Percentiles rank a stretch among this genome's conserved stretches.
Evolutionary conservation across 2,329 filamentous ascomycete species (phyloP).

Genomic region (Mariannaea elegans): DNA sequence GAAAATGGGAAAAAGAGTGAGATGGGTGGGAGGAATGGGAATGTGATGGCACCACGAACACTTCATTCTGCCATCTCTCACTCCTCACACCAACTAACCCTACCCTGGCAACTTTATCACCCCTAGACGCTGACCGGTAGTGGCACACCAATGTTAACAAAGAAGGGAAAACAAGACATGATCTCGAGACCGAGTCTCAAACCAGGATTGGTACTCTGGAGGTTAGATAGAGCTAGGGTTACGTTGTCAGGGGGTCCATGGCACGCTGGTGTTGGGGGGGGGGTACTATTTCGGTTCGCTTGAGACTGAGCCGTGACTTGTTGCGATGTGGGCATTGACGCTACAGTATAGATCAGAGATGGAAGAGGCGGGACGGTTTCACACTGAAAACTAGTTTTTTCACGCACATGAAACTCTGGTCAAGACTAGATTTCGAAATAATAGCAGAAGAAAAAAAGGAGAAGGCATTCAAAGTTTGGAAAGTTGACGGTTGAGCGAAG

Average conservation of each 20-base stretch:
- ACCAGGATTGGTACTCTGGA: constrained; percentile 35
- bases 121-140: too few relatives aligned
- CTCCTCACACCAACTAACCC: too few relatives aligned
- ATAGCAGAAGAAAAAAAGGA: too few relatives aligned
- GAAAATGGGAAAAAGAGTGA: constrained; percentile 6
- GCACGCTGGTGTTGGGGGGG: too few relatives aligned
- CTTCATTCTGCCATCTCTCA: too few relatives aligned
- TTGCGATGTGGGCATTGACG: not conserved
- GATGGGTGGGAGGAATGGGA: too few relatives aligned
- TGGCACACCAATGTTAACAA: too few relatives aligned
- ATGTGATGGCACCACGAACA: constrained; percentile 35
- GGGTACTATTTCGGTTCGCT: constrained; percentile 8
- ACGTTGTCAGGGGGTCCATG: constrained; percentile 22
- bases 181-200: constrained; percentile 39
- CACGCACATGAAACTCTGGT: not conserved
- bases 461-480: too few relatives aligned
- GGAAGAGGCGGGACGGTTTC: constrained; percentile 4
- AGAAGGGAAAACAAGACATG: too few relatives aligned
- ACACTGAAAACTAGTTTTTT: not conserved
- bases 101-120: too few relatives aligned
- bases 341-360: too few relatives aligned
- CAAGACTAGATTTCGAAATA: constrained; percentile 10
- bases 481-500: too few relatives aligned
- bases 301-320: constrained; percentile 25
- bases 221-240: constrained; percentile 29